Evolutionary conservation across 495 filamentous ascomycete genomes (phyloP).

Genomic region (Penicillium desertorum): DNA sequence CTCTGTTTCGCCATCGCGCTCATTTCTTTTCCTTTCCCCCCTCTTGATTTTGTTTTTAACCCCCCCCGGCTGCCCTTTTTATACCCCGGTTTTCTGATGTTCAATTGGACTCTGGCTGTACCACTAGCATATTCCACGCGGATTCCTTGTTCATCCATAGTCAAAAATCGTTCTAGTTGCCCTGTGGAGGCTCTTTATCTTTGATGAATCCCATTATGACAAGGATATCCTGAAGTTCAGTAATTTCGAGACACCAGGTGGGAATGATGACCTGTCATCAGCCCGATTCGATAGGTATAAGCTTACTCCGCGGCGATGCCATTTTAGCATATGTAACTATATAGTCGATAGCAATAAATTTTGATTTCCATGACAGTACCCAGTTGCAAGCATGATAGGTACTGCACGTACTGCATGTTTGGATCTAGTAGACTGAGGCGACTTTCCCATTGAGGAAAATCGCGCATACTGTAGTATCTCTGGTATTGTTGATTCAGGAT

Average conservation of each 20-base stretch:
- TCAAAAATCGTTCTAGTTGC: conserved; percentile 20
- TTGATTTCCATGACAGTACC: not conserved
- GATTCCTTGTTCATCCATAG: conserved; percentile 22
- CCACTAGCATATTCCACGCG: conserved; percentile 29
- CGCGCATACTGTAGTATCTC: conserved; percentile 12
- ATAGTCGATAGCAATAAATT: not conserved
- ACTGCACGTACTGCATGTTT: conserved; percentile 7
- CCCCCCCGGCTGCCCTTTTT: conserved; percentile 28
- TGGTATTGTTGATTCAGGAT: not conserved
- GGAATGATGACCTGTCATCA: conserved; percentile 6
- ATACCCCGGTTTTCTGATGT: conserved; percentile 39
- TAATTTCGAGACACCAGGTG: not conserved
- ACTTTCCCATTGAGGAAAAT: conserved; percentile 13
- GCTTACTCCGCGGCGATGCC: not conserved
- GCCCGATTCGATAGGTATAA: conserved; percentile 6
- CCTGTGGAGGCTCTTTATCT: conserved; percentile 6
- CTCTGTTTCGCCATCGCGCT: conserved; percentile 16
- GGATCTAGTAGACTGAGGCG: conserved; percentile 13
- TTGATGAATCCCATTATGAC: not conserved
- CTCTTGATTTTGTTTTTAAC: conserved; percentile 9
- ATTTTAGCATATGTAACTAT: not conserved
- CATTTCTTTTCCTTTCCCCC: conserved; percentile 7
- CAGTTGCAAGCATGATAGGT: conserved; percentile 13
- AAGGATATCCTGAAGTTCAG: not conserved
- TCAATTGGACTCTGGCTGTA: conserved; percentile 42